Conservation (phyloP, 2,329 filamentous ascomycete genomes). For the Endothia cerciana region DNA sequence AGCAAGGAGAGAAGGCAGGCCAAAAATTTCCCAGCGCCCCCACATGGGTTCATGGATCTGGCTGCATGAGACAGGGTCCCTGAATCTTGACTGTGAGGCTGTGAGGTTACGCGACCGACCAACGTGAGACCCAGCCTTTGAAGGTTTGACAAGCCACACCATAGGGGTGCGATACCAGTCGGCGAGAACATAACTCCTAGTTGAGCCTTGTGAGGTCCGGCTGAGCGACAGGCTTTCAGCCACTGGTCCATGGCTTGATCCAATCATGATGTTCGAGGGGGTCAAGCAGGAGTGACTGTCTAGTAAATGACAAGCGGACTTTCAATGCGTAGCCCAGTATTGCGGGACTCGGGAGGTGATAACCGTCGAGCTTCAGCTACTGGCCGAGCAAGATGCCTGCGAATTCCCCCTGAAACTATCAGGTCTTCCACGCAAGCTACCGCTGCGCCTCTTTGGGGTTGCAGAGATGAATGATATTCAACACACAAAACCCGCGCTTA, state of each 20-base stretch:
- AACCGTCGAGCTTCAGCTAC: background rate
- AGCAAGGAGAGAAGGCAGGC: slow-evolving; percentile 12
- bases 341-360: too few relatives aligned
- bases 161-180: too few relatives aligned
- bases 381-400: background rate
- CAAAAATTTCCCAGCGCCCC: background rate
- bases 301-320: too few relatives aligned
- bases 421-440: background rate
- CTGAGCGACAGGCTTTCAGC: background rate
- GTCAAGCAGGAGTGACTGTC: background rate
- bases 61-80: slow-evolving; percentile 13
- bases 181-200: background rate
- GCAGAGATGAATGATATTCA: background rate
- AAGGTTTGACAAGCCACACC: too few relatives aligned
- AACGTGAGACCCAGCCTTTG: background rate
- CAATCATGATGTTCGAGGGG: background rate
- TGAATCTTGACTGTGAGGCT: slow-evolving; percentile 12
- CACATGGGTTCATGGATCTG: background rate
- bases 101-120: slow-evolving; percentile 5
- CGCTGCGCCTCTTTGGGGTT: too few relatives aligned
- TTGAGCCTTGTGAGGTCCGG: background rate
- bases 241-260: background rate
- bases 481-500: slow-evolving; percentile 43
- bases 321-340: too few relatives aligned
- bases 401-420: background rate